Conservation (phyloP, 1,139 yeast genomes). For the Zygosaccharomyces sapae region DNA sequence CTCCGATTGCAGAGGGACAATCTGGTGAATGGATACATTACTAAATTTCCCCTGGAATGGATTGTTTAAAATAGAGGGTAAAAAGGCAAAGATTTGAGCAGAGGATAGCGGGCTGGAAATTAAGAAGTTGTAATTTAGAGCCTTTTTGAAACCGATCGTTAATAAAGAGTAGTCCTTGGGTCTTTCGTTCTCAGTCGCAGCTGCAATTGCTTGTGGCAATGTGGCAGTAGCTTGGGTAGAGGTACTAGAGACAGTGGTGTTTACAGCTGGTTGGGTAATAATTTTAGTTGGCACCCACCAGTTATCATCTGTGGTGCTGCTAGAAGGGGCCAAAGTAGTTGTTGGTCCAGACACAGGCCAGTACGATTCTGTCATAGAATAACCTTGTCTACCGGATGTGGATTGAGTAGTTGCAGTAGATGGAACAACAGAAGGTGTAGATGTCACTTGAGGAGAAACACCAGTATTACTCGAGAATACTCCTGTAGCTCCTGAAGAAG, state of each 20-base stretch:
- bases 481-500: constrained; percentile 5
- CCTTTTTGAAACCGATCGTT: constrained; percentile 65
- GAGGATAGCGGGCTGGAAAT: constrained; percentile 62
- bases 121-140: constrained; percentile 68
- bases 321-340: constrained; percentile 6
- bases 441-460: constrained; percentile 21
- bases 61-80: constrained; percentile 52
- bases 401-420: constrained; percentile 9
- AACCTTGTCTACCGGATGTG: constrained; percentile 7
- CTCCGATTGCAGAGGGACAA: constrained; percentile 59
- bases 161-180: constrained; percentile 49
- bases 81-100: constrained; percentile 70
- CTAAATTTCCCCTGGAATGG: constrained; percentile 45
- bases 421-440: constrained; percentile 7
- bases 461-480: constrained; percentile 5
- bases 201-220: constrained; percentile 65
- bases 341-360: constrained; percentile 3
- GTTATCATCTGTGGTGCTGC: constrained; percentile 19
- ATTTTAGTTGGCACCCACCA: constrained; percentile 40
- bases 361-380: constrained; percentile 3
- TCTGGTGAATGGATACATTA: constrained; percentile 52
- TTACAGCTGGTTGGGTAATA: constrained; percentile 30
- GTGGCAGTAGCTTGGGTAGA: constrained; percentile 43
- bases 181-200: constrained; percentile 30
- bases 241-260: constrained; percentile 32